Base-by-base conservation (phyloP, 352 stramenopile genomes). In the Globisporangium polare region DNA sequence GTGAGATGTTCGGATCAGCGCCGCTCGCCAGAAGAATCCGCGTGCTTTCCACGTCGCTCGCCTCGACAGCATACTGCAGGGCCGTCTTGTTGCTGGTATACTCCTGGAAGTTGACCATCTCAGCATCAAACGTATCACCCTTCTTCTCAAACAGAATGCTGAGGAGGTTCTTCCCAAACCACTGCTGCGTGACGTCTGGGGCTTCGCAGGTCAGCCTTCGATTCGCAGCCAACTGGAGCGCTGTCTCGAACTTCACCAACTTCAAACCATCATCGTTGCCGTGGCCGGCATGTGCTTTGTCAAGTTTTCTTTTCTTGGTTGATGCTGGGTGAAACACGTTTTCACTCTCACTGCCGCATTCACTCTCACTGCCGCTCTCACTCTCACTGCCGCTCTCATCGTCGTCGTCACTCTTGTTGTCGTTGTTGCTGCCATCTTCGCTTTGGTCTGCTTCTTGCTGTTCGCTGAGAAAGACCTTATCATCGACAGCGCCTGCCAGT, bases 161-260 rank as follows among this genome's bases (percentile, higher is more conserved):
- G n/a, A 87, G 69, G 13, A 89, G 62, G 39, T 86, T 85, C n/a
- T 57, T 66, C 12, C 81, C 78, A 50, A 74, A 84, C 78, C 78
- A 90, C 42, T 73, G 67, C 31, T 66, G 53, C n/a, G 55, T 67
- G 3, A 58, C 35, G 12, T 74, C 69, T 10, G 63, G 60, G 5
- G 75, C 59, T 35, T 77, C 66, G 3, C 53, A 65, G 15, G 55
- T 74, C 5, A 92, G 53, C 18, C 78, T 72, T 13, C 80, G 66
- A 50, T 77, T 72, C 0, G 78, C 73, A 5, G 80, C 76, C 5
- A 78, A 51, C 45, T 90, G 81, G 24, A 93, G 59, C 18, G 84
- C 72, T 2, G 79, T 80, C 24, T 76, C 62, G 20, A 69, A 81
- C 39, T 74, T 68, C 46, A 88, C 66, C 50, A 75, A 53, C 29